Conservation (phyloP, 2,329 filamentous ascomycete genomes). For the Tothia fuscella region DNA sequence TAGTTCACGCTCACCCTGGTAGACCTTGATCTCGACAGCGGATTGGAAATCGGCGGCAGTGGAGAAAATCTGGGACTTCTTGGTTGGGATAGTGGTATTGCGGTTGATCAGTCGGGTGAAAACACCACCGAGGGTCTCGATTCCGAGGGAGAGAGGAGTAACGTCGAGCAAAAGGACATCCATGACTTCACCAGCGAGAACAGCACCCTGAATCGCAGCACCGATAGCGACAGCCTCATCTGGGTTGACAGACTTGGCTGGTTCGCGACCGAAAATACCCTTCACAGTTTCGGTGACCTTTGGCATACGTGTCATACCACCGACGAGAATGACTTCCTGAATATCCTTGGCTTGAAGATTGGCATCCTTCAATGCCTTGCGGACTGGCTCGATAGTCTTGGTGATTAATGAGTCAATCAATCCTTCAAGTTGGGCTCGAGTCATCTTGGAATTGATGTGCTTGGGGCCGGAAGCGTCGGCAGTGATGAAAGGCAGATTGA, state of each 20-base stretch:
- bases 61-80: constrained; percentile 98
- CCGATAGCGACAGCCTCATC: constrained; percentile 97
- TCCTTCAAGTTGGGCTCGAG: constrained; percentile 81
- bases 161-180: constrained; percentile 92
- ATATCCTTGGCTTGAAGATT: constrained; percentile 84
- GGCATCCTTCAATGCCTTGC: constrained; percentile 95
- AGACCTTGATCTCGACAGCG: constrained; percentile 98
- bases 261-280: constrained; percentile 90
- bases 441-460: constrained; percentile 96
- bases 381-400: constrained; percentile 80
- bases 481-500: constrained; percentile 98
- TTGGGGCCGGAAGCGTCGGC: constrained; percentile 90
- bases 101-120: constrained; percentile 98
- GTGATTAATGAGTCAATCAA: constrained; percentile 83
- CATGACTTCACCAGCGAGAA: constrained; percentile 92
- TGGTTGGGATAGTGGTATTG: constrained; percentile 97
- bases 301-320: constrained; percentile 99
- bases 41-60: constrained; percentile 97
- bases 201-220: constrained; percentile 93
- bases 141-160: constrained; percentile 91
- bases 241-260: constrained; percentile 96
- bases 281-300: constrained; percentile 96
- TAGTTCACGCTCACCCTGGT: constrained; percentile 98
- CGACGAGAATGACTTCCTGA: constrained; percentile 93
- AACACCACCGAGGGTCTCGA: constrained; percentile 94